Percentiles rank a stretch among this genome's conserved stretches.
Evolutionary conservation across 352 stramenopile species (phyloP).

Genomic region (Globisporangium cylindrosporum): DNA sequence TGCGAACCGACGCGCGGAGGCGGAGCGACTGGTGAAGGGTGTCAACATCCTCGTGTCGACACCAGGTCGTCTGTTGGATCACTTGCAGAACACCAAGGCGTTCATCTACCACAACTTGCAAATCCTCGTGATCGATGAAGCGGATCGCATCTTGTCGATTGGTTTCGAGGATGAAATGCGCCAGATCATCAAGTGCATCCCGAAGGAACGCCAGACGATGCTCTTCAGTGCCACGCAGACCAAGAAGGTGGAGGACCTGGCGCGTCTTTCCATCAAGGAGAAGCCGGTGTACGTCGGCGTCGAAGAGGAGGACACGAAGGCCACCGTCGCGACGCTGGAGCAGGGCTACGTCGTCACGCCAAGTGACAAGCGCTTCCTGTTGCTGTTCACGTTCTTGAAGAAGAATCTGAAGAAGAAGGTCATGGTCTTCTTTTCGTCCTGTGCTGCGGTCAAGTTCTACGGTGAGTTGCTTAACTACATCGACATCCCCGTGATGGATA

Average conservation of each 20-base stretch:
- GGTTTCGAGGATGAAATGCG: conserved; percentile 99
- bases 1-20: conserved; percentile 96
- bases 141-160: conserved; percentile 98
- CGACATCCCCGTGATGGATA: conserved; percentile 98
- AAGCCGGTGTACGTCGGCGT: conserved; percentile 97
- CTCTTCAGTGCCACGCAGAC: conserved; percentile 99
- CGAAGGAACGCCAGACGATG: conserved; percentile 98
- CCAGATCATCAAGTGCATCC: conserved; percentile 97
- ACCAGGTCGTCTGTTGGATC: conserved; percentile 96
- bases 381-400: conserved; percentile 99
- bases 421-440: conserved; percentile 94
- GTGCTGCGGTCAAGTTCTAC: conserved; percentile 98
- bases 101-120: conserved; percentile 97
- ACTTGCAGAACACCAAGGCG: conserved; percentile 97
- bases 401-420: conserved; percentile 99
- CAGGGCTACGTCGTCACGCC: conserved; percentile 98
- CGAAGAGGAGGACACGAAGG: conserved; percentile 89
- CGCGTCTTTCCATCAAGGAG: conserved; percentile 90
- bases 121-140: conserved; percentile 98
- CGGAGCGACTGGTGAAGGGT: conserved; percentile 92
- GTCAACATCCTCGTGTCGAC: conserved; percentile 98
- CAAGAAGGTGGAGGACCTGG: conserved; percentile 98
- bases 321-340: conserved; percentile 93
- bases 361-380: conserved; percentile 97
- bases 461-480: conserved; percentile 99